Conservation (phyloP, 805 yeast genomes). For the Komagataella mondaviorum region DNA sequence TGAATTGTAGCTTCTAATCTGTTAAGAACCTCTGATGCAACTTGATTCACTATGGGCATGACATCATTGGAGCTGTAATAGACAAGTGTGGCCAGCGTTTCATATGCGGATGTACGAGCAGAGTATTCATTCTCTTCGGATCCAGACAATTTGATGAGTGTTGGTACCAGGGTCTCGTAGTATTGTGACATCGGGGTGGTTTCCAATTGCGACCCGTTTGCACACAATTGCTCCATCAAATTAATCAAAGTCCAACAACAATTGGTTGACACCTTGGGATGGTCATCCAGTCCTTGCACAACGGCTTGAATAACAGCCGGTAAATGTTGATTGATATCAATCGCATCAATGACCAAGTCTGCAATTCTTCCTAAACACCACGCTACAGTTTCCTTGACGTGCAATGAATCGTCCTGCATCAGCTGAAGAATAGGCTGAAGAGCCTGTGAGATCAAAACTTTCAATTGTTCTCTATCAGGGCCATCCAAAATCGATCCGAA, state of each 20-base stretch:
- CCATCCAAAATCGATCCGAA: slow-evolving; percentile 96
- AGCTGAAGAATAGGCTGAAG: slow-evolving; percentile 62
- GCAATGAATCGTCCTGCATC: slow-evolving; percentile 63
- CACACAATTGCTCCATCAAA: slow-evolving; percentile 68
- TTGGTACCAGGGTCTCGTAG: slow-evolving; percentile 56
- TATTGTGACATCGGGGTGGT: slow-evolving; percentile 63
- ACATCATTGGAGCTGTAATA: slow-evolving; percentile 61
- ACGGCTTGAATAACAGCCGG: slow-evolving; percentile 66
- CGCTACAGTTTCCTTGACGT: slow-evolving; percentile 93
- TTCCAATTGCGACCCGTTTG: slow-evolving; percentile 31
- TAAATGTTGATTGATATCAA: slow-evolving; percentile 50
- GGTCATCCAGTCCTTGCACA: slow-evolving; percentile 72
- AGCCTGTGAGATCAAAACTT: slow-evolving; percentile 65
- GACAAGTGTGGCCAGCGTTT: slow-evolving; percentile 78
- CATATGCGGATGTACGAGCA: slow-evolving; percentile 92
- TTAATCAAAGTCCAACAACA: slow-evolving; percentile 97
- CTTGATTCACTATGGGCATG: slow-evolving; percentile 49
- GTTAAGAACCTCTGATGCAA: slow-evolving; percentile 62
- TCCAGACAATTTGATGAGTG: slow-evolving; percentile 54
- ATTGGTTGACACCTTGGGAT: slow-evolving; percentile 89
- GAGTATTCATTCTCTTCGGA: slow-evolving; percentile 74
- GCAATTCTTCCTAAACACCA: slow-evolving; percentile 98
- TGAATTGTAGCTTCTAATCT: slow-evolving; percentile 61
- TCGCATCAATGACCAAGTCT: slow-evolving; percentile 68
- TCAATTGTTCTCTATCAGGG: slow-evolving; percentile 64